Conservation (phyloP, 768 basidiomycete species). For the Piloderma croceum region DNA sequence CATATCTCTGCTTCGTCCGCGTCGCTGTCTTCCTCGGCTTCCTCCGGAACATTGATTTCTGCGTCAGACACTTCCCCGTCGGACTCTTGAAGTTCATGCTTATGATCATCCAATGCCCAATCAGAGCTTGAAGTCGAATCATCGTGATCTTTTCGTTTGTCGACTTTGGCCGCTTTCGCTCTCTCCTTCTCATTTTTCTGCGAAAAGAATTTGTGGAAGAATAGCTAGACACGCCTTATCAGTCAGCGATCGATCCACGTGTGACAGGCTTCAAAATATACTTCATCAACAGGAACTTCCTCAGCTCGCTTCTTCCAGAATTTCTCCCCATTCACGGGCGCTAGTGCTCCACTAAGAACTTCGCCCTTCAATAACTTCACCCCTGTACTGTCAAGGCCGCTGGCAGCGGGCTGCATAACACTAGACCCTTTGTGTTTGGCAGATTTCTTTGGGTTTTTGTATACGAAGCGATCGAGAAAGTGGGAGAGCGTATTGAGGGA, state of each 20-base stretch:
- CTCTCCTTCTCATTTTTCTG: constrained; percentile 56
- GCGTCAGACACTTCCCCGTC: constrained; percentile 16
- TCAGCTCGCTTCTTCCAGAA: constrained; percentile 67
- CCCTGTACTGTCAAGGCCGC: constrained; percentile 52
- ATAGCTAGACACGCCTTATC: constrained; percentile 44
- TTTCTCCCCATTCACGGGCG: constrained; percentile 63
- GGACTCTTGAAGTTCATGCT: constrained; percentile 16
- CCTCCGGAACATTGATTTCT: constrained; percentile 27
- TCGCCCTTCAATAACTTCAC: constrained; percentile 70
- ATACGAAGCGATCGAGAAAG: constrained; percentile 96
- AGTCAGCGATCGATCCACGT: background rate
- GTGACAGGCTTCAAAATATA: constrained; percentile 26
- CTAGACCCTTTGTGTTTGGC: constrained; percentile 66
- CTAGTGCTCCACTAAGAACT: constrained; percentile 34
- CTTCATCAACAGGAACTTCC: constrained; percentile 86
- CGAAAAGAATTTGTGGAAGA: constrained; percentile 88
- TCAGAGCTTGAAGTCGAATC: constrained; percentile 24
- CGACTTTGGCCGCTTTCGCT: constrained; percentile 41
- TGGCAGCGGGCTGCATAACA: constrained; percentile 93
- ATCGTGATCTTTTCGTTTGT: constrained; percentile 34
- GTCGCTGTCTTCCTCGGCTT: constrained; percentile 41
- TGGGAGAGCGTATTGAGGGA: constrained; percentile 89
- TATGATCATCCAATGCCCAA: constrained; percentile 26
- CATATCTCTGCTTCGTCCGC: constrained; percentile 72
- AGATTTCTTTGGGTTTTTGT: constrained; percentile 86